A percentile compares a stretch with the other conserved stretches of the same genome.
These are phyloP conservation scores for Sporothrix curviconia DNA, from an alignment of 2,329 filamentous ascomycete species.

Conservation along the genomic window DNA sequence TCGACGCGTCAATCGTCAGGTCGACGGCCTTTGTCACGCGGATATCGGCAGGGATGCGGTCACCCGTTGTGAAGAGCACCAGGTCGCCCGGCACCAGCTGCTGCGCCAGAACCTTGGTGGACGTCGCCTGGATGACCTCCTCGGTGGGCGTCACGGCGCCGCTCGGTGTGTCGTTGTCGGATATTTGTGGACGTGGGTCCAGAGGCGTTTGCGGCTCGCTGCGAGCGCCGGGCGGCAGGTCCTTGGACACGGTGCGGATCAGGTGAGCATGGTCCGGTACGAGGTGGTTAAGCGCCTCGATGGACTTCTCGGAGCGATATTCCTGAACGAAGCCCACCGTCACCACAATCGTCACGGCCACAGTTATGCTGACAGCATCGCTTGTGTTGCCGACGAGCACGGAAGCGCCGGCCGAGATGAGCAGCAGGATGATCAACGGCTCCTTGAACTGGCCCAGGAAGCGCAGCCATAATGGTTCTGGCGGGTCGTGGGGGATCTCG, in stretches of 20 bases:
- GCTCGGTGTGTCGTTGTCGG: conserved; percentile 25
- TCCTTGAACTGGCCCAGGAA: conserved; percentile 97
- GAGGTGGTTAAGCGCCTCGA: conserved; percentile 87
- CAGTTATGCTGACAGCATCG: conserved; percentile 90
- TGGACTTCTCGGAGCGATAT: conserved; percentile 93
- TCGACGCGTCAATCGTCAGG: conserved; percentile 91
- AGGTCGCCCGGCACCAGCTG: conserved; percentile 89
- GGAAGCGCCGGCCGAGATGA: conserved; percentile 81
- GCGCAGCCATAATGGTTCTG: conserved; percentile 89
- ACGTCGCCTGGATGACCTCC: conserved; percentile 62
- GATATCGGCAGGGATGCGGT: conserved; percentile 93
- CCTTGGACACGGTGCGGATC: conserved; percentile 55
- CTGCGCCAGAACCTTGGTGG: conserved; percentile 77
- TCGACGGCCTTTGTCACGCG: conserved; percentile 87
- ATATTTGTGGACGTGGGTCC: neutral
- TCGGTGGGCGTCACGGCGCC: conserved; percentile 52
- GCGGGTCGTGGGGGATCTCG: conserved; percentile 87
- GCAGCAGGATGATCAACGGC: conserved; percentile 83
- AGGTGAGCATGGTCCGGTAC: conserved; percentile 94
- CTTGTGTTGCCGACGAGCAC: conserved; percentile 89
- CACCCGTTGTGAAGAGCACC: conserved; percentile 89
- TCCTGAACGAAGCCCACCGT: conserved; percentile 95
- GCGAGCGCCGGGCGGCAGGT: conserved; percentile 24
- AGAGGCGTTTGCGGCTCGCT: neutral
- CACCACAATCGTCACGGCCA: conserved; percentile 95